Percentiles rank a stretch among this genome's conserved stretches.
These are phyloP conservation scores for Trypanosoma lewisi DNA, from an alignment of 208 protist genomes.

Conservation along the genomic window DNA sequence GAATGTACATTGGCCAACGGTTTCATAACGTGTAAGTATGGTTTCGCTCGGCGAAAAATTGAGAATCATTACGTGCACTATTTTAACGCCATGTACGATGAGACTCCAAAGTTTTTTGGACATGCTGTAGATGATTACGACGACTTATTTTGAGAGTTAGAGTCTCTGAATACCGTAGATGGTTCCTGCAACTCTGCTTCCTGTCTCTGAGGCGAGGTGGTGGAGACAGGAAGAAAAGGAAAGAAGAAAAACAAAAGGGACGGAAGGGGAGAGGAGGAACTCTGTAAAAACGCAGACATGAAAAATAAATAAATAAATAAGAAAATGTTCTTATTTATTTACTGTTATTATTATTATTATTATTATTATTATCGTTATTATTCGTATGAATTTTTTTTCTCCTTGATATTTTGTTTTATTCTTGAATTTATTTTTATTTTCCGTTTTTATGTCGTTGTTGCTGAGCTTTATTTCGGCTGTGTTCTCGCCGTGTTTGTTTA, in stretches of 20 bases:
- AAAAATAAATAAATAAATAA: too few species aligned
- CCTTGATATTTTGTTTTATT: too few species aligned
- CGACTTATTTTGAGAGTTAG: slow-evolving; percentile 73
- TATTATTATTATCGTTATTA: not conserved
- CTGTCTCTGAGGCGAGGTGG: not conserved
- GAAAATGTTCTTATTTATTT: slow-evolving; percentile 1
- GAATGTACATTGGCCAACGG: slow-evolving; percentile 88
- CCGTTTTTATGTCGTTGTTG: not conserved
- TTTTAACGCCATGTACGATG: slow-evolving; percentile 85
- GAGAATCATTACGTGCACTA: slow-evolving; percentile 90
- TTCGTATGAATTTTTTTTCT: not conserved
- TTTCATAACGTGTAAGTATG: slow-evolving; percentile 88
- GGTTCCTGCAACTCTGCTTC: too few species aligned
- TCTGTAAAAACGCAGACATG: too few species aligned
- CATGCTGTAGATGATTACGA: slow-evolving; percentile 92
- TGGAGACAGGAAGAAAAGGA: not conserved
- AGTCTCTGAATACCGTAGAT: not conserved
- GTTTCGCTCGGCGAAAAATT: slow-evolving; percentile 84
- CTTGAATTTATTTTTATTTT: slow-evolving; percentile 1
- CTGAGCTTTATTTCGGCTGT: not conserved
- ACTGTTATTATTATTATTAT: not conserved
- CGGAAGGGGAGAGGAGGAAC: not conserved
- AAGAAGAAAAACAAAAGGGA: not conserved
- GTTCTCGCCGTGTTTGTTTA: not conserved
- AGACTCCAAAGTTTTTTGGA: slow-evolving; percentile 91